These are phyloP conservation scores for Echium plantagineum DNA, from an alignment of 257 asterid genomes.

Conservation along the genomic window DNA sequence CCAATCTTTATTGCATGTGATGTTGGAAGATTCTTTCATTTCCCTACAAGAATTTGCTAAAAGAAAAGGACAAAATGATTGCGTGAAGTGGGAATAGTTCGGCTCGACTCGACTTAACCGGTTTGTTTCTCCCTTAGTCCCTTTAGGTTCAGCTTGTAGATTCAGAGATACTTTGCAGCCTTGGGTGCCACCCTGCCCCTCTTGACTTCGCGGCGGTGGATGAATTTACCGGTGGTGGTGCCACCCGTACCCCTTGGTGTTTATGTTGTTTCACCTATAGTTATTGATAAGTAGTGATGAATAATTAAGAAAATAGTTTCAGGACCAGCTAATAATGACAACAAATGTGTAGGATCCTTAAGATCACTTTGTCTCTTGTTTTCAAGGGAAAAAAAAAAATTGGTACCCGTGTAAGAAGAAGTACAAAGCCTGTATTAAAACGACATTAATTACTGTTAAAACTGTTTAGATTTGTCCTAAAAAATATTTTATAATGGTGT, in stretches of 20 bases:
- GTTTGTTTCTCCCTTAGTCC: neutral
- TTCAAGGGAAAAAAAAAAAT: neutral
- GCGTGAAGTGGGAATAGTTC: neutral
- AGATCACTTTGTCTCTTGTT: neutral
- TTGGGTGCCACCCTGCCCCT: slow-evolving; percentile 69
- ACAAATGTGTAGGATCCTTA: neutral
- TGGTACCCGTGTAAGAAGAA: neutral
- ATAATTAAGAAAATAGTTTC: neutral
- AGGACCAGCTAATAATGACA: neutral
- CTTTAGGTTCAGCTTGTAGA: slow-evolving; percentile 37
- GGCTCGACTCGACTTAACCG: neutral
- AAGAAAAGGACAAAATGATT: neutral
- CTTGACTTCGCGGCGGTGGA: slow-evolving; percentile 31
- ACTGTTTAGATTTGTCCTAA: neutral
- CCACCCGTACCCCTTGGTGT: slow-evolving; percentile 33
- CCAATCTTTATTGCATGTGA: neutral
- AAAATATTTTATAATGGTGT: neutral
- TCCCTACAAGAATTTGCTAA: slow-evolving; percentile 2
- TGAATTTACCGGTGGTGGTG: slow-evolving; percentile 28
- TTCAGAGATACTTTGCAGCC: slow-evolving; percentile 77
- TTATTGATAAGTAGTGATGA: neutral
- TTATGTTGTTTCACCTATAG: slow-evolving; percentile 58
- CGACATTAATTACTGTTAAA: neutral
- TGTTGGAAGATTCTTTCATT: neutral
- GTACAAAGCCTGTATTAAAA: neutral